Evolutionary conservation across 495 filamentous ascomycete genomes (phyloP), one percentile per base, ranked within the genome.

Genomic region (Oidiodendron maius): DNA sequence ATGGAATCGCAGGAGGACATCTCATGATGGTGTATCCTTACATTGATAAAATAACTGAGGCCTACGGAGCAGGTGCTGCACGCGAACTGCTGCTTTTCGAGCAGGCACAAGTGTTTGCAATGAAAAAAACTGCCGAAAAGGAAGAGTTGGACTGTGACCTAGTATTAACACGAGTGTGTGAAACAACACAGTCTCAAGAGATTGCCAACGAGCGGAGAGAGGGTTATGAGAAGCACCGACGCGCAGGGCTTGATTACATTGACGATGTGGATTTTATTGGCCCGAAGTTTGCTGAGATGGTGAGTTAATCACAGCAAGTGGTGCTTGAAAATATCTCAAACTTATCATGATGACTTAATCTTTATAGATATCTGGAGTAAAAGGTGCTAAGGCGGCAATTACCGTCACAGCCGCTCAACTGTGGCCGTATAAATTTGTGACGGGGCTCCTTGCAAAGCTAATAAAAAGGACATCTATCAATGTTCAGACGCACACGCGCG

Each of bases 401-500:
- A 61, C 66, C 16, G 82, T 80, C 50, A 62, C 65, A 15, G 81
- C 82, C 1, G 82, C 77, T 0, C 83, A 77, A 32, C 37, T 88
- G 28, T 80, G 74, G 57, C 71, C 80, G 3, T 87, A 86, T 57
- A 75, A 74, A 51, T 80, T 89, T 51, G 67, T 71, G 8, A 61
- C 76, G 12, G 77, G 81, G 5, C 60, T 88, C 9, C 56, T 86
- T 37, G 69, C 71, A 40, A 51, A 70, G 17, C 69, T 75, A 18
- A 48, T 84, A 3, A 56, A 51, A 5, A 69, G 52, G 46, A 80
- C 77, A 0, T 56, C 86, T 42, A 25, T 50, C n/a, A 79, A 82
- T 46, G 50, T 87, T 9, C 82, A 84, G 53, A 79, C 81, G 2
- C 60, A 73, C 46, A 86, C 84, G 3, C 67, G 76, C 0, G 82